A percentile compares a stretch with the other conserved stretches of the same genome.
Evolutionary conservation across 306 rosid species (phyloP).

Genomic region (Biancaea sappan): DNA sequence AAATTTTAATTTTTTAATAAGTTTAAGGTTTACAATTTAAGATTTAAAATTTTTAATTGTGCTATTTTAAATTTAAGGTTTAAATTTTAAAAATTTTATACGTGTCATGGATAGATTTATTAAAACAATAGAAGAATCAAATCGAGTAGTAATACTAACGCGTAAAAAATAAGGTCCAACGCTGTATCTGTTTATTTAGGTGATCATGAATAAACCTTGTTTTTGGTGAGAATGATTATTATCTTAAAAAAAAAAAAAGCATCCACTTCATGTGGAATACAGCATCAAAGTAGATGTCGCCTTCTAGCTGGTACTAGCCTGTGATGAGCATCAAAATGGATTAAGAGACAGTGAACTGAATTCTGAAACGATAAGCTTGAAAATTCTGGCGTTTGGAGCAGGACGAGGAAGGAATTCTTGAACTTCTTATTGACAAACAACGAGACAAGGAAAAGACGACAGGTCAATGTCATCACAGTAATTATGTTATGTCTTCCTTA

Average conservation of each 20-base stretch:
- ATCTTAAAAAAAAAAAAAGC: too few relatives aligned
- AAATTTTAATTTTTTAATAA: too few relatives aligned
- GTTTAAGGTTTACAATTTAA: too few relatives aligned
- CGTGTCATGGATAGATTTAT: too few relatives aligned
- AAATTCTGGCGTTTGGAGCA: not conserved
- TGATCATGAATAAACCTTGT: not conserved
- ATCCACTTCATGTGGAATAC: not conserved
- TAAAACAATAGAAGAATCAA: not conserved
- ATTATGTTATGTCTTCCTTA: too few relatives aligned
- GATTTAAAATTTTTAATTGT: too few relatives aligned
- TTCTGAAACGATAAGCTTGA: not conserved
- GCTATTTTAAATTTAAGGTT: too few relatives aligned
- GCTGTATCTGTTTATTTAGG: too few relatives aligned
- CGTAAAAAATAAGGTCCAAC: constrained; percentile 11
- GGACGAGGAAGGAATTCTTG: not conserved
- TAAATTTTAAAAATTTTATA: too few relatives aligned
- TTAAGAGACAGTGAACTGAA: too few relatives aligned
- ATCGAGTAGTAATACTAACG: constrained; percentile 17
- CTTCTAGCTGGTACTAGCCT: not conserved
- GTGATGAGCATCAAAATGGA: not conserved
- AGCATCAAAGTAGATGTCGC: not conserved
- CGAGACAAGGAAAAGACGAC: not conserved
- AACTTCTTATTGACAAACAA: not conserved
- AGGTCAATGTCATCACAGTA: not conserved
- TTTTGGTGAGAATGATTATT: not conserved